Evolutionary conservation across 2,329 filamentous ascomycete species (phyloP).

Genomic region (Neofusicoccum parvum): DNA sequence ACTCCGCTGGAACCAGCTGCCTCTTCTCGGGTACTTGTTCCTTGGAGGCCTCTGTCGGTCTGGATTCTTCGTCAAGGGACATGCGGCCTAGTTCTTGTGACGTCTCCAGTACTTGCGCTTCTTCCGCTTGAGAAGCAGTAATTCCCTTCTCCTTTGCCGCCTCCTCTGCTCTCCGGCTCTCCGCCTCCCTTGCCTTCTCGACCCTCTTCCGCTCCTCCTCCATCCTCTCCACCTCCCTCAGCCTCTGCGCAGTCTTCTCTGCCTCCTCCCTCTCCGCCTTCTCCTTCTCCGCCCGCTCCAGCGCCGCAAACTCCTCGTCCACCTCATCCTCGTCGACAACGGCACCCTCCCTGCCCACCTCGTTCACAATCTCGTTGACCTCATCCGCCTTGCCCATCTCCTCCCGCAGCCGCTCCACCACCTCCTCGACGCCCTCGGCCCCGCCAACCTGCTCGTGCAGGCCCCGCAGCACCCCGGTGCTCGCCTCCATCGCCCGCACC

Average conservation of each 20-base stretch:
- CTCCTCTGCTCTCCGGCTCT: not conserved
- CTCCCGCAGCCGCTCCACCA: slow-evolving; percentile 74
- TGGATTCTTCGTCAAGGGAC: slow-evolving; percentile 11
- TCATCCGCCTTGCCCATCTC: slow-evolving; percentile 78
- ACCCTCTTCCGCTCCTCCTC: slow-evolving; percentile 27
- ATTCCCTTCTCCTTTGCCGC: not conserved
- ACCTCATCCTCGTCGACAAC: slow-evolving; percentile 77
- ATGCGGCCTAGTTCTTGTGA: slow-evolving; percentile 12
- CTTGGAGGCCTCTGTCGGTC: not conserved
- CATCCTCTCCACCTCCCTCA: slow-evolving; percentile 49
- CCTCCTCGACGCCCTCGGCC: slow-evolving; percentile 71
- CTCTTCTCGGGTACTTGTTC: not conserved
- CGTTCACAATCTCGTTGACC: slow-evolving; percentile 74
- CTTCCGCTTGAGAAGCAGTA: not conserved
- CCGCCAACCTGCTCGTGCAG: slow-evolving; percentile 80
- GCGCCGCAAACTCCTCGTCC: slow-evolving; percentile 79
- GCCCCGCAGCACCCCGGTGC: slow-evolving; percentile 68
- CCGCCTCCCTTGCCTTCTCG: not conserved
- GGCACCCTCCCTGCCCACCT: slow-evolving; percentile 44
- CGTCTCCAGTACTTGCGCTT: slow-evolving; percentile 6
- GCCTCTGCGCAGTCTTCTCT: slow-evolving; percentile 38
- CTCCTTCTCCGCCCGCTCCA: slow-evolving; percentile 73
- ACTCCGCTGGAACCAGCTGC: not conserved
- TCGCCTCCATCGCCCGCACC: slow-evolving; percentile 79
- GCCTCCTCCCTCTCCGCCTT: slow-evolving; percentile 55